A percentile compares a stretch with the other conserved stretches of the same genome.
Conservation (phyloP, 495 filamentous ascomycete genomes). For the Diplogelasinospora grovesii region DNA sequence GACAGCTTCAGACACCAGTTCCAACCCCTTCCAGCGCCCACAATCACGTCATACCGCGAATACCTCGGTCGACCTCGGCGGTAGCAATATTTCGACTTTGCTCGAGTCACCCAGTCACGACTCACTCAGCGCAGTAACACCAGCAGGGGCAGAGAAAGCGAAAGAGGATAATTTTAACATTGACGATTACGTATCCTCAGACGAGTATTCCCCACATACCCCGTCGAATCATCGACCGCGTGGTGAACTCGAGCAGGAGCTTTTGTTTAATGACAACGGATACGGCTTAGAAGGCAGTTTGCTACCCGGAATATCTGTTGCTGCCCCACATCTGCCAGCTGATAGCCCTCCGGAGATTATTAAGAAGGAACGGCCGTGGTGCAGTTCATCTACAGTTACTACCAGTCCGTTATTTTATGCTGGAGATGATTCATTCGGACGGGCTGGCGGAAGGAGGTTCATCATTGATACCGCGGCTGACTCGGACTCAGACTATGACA, state of each 20-base stretch:
- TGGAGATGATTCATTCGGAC: conserved; percentile 13
- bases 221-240: conserved; percentile 17
- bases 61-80: conserved; percentile 37
- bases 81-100: conserved; percentile 14
- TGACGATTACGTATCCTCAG: conserved; percentile 34
- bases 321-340: conserved; percentile 1
- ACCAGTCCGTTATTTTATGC: background rate
- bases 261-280: conserved; percentile 35
- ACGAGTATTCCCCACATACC: conserved; percentile 30
- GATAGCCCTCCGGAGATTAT: background rate
- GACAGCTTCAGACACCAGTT: conserved; percentile 30
- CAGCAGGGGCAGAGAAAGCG: conserved; percentile 6
- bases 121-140: conserved; percentile 14
- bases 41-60: conserved; percentile 36
- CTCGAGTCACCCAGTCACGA: conserved; percentile 12
- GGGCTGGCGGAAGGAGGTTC: conserved; percentile 9
- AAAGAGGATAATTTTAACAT: conserved; percentile 24
- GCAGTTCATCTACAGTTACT: background rate
- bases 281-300: conserved; percentile 29
- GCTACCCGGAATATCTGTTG: conserved; percentile 32
- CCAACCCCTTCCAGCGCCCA: conserved; percentile 31
- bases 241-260: conserved; percentile 35
- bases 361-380: background rate
- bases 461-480: conserved; percentile 15
- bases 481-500: conserved; percentile 4